These are phyloP conservation scores for Karstenula rhodostoma DNA, from an alignment of 2,329 filamentous ascomycete genomes.

Conservation along the genomic window DNA sequence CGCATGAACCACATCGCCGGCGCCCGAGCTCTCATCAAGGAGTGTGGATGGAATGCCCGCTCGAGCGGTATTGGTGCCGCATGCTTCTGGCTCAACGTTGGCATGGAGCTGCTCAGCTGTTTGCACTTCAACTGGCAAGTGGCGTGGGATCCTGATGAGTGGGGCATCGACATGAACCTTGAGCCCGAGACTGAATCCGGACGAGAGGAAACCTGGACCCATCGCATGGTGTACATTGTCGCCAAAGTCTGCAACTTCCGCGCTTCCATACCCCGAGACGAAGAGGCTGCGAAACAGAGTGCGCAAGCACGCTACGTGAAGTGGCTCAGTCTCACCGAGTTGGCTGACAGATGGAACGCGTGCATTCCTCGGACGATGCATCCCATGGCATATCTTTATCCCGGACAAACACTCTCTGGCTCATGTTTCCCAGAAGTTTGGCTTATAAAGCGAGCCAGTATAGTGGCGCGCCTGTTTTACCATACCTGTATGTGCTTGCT, in stretches of 20 bases:
- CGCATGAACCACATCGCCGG: conserved; percentile 91
- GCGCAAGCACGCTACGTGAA: conserved; percentile 73
- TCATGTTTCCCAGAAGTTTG: conserved; percentile 89
- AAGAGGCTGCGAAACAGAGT: conserved; percentile 66
- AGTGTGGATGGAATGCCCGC: conserved; percentile 86
- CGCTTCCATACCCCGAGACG: conserved; percentile 70
- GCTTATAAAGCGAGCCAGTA: conserved; percentile 82
- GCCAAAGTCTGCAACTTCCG: conserved; percentile 89
- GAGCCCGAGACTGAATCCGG: conserved; percentile 64
- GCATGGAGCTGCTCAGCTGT: conserved; percentile 88
- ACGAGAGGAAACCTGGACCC: conserved; percentile 84
- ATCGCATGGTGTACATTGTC: conserved; percentile 87
- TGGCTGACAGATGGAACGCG: conserved; percentile 84
- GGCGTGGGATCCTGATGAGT: conserved; percentile 88
- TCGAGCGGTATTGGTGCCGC: conserved; percentile 81
- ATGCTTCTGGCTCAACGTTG: conserved; percentile 94
- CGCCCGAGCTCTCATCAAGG: conserved; percentile 83
- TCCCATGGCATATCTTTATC: conserved; percentile 78
- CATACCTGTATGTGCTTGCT: conserved; percentile 86
- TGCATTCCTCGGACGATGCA: conserved; percentile 86
- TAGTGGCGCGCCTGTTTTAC: conserved; percentile 86
- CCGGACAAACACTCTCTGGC: conserved; percentile 70
- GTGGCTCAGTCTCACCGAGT: conserved; percentile 80
- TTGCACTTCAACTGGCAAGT: conserved; percentile 86
- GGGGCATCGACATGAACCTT: conserved; percentile 85